A percentile compares a stretch with the other conserved stretches of the same genome.
phyloP scores from a whole-genome alignment of 139 green algal species.

The Astrephomene gubernaculifera region DNA sequence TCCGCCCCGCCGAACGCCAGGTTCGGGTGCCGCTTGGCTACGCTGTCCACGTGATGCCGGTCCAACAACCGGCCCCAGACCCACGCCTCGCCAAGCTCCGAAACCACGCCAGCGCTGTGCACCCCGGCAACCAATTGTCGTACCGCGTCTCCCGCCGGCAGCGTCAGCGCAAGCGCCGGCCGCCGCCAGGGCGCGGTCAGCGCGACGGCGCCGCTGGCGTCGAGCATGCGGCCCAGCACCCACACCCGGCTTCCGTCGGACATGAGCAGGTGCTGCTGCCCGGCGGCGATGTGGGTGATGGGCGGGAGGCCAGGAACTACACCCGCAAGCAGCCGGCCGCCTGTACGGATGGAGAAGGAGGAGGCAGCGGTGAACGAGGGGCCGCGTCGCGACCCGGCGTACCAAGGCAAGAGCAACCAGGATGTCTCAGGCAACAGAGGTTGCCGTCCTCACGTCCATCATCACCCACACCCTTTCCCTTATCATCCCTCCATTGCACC shows the following conservation, averaged over 20 bases:
- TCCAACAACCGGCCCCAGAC: constrained; percentile 75
- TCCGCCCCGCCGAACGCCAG: background rate
- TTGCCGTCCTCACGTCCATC: too few species aligned
- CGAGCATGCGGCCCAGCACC: constrained; percentile 59
- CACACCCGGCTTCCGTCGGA: constrained; percentile 72
- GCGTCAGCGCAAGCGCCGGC: constrained; percentile 22
- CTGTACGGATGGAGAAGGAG: constrained; percentile 10
- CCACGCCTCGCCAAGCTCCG: constrained; percentile 59
- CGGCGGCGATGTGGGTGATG: constrained; percentile 68
- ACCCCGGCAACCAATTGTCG: constrained; percentile 56
- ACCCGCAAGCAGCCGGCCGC: constrained; percentile 45
- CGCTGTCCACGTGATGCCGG: constrained; percentile 41
- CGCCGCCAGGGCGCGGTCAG: background rate
- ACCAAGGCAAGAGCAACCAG: too few species aligned
- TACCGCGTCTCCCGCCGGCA: constrained; percentile 33
- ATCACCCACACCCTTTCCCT: too few species aligned
- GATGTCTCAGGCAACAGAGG: too few species aligned
- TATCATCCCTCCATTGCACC: background rate
- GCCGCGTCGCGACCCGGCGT: too few species aligned
- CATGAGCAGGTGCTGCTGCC: constrained; percentile 68
- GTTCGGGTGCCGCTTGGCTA: constrained; percentile 34
- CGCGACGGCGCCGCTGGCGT: constrained; percentile 27
- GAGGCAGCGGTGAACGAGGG: too few species aligned
- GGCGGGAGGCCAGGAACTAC: constrained; percentile 61
- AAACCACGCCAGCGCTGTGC: constrained; percentile 67